Base-by-base conservation (phyloP, 2,329 filamentous ascomycete species). In the Xylariaceae sp. region DNA sequence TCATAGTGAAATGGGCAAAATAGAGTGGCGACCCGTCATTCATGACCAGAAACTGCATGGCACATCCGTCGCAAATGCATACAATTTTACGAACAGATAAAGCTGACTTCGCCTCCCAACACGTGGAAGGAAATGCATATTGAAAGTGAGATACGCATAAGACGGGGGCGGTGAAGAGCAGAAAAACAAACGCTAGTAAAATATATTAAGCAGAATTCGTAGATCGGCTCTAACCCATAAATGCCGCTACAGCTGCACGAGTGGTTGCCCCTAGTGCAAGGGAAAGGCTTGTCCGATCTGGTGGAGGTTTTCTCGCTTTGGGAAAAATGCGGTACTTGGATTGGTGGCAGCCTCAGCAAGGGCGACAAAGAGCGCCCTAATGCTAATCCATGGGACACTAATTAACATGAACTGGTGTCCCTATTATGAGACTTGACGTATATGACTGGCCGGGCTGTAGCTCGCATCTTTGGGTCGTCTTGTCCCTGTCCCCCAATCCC, bases 401-500 rank as follows among this genome's bases (percentile, higher is more conserved):
- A n/a, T n/a, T n/a, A 50, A 97, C 95, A 76, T 99, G 96, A 36
- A 98, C 79, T 5, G 95, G 95, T 2, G 93, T 88, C 53, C 90
- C 87, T 90, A 98, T 96, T 71, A 91, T 93, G 65, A 96, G 79
- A 33, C 84, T 82, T 47, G 88, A 86, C 0, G 93, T 96, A 75
- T 97, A 97, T n/a, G n/a, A n/a, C 62, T 92, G 88, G 71, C 99
- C 95, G 1, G 95, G 95, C 74, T 97, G 94, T 62, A 89, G 78
- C 73, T 96, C 92, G 59, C 90, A 90, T 57, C 95, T 85, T 76
- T 99, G 95, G n/a, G 92, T 97, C 3, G 94, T 96, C 74, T 96
- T 96, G 74, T 99, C 95, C 65, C 90, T 87, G 74, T 99, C 95
- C n/a, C n/a, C n/a, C n/a, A n/a, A n/a, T n/a, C n/a, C n/a, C n/a